Evolutionary conservation across 2,329 filamentous ascomycete species (phyloP).

Genomic region (Fusarium sp.): DNA sequence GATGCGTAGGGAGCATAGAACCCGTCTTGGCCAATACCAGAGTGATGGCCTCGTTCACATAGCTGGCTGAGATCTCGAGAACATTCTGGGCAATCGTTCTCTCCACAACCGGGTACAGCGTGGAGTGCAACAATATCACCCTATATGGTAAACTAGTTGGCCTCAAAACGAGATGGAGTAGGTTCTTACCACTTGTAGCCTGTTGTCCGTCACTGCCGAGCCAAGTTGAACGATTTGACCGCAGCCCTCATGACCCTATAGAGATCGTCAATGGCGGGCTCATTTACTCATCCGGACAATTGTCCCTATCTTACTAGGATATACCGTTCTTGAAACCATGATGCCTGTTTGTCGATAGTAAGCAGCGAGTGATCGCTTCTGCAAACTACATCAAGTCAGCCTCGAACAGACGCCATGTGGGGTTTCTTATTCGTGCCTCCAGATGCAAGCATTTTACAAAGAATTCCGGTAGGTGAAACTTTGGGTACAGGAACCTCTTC

Average conservation of each 20-base stretch:
- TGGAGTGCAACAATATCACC: conserved; percentile 44
- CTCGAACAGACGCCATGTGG: no score
- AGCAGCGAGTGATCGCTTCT: conserved; percentile 35
- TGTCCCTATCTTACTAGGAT: conserved; percentile 10
- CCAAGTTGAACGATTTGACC: conserved; percentile 35
- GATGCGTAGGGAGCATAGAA: conserved; percentile 59
- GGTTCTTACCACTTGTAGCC: conserved; percentile 27
- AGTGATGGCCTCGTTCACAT: conserved; percentile 56
- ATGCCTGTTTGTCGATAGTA: conserved; percentile 39
- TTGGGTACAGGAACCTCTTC: conserved; percentile 19
- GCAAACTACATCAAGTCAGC: conserved; percentile 10
- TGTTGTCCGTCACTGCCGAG: background rate
- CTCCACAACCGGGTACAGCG: conserved; percentile 36
- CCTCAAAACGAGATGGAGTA: fast-evolving
- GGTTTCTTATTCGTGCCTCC: conserved; percentile 14
- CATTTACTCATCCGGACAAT: no score
- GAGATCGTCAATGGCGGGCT: no score
- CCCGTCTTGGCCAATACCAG: conserved; percentile 61
- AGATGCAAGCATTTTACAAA: conserved; percentile 32
- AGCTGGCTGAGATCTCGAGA: conserved; percentile 57
- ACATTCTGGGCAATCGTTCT: conserved; percentile 53
- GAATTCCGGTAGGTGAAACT: conserved; percentile 13
- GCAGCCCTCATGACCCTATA: conserved; percentile 41
- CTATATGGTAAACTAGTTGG: conserved; percentile 1
- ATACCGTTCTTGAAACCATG: conserved; percentile 41